Percentiles rank a stretch among this genome's conserved stretches.
These are phyloP conservation scores for Tetrastigma voinierianum DNA, from an alignment of 164 flowering plant species.

Conservation along the genomic window DNA sequence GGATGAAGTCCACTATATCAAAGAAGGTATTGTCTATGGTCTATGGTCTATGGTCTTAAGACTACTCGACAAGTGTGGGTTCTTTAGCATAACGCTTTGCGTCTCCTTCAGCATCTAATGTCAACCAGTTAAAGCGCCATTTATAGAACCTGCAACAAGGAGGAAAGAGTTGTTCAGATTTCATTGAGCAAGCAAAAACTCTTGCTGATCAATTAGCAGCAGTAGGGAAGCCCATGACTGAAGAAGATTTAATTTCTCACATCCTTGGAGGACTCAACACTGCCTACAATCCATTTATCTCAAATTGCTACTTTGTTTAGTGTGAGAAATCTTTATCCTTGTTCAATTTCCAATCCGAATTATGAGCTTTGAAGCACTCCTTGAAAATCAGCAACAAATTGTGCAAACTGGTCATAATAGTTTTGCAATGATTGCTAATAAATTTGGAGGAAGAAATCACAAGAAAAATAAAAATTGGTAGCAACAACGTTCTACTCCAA, in stretches of 20 bases:
- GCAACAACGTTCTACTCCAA: too few relatives aligned
- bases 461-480: conserved; percentile 4
- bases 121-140: conserved; percentile 2
- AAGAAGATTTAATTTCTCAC: neutral
- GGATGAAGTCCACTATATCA: conserved; percentile 2
- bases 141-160: conserved; percentile 1
- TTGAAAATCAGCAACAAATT: conserved; percentile 1
- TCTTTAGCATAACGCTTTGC: conserved; percentile 5
- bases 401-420: conserved; percentile 1
- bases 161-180: neutral
- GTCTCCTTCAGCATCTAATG: conserved; percentile 3
- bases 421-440: conserved; percentile 4
- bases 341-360: conserved; percentile 1
- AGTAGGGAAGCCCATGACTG: neutral
- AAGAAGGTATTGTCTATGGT: conserved; percentile 4
- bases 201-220: conserved; percentile 7
- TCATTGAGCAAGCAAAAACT: neutral
- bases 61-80: conserved; percentile 3
- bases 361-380: conserved; percentile 5
- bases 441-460: conserved; percentile 1
- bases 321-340: conserved; percentile 1
- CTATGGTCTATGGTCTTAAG: conserved; percentile 6
- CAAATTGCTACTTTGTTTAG: conserved; percentile 1
- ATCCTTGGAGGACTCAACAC: conserved; percentile 7
- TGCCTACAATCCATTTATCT: conserved; percentile 3